Conservation (phyloP, 306 rosid genomes). For the Quercus dentata region DNA sequence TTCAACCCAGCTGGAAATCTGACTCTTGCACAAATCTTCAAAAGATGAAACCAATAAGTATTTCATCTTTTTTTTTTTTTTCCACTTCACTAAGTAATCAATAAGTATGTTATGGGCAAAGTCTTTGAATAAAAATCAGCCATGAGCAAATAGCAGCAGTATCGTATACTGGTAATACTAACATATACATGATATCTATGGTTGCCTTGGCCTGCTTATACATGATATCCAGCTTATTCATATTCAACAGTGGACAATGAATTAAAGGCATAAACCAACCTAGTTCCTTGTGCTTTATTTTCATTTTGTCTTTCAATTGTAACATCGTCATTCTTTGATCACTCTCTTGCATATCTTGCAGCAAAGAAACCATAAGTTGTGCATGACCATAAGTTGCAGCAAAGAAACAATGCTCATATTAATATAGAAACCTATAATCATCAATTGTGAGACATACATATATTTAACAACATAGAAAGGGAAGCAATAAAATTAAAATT, state of each 20-base stretch:
- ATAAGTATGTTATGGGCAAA: too few relatives aligned
- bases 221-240: slow-evolving; percentile 2
- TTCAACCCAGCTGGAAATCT: too few relatives aligned
- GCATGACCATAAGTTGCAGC: slow-evolving; percentile 65
- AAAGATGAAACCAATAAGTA: too few relatives aligned
- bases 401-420: slow-evolving; percentile 27
- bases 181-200: background rate
- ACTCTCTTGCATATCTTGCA: slow-evolving; percentile 67
- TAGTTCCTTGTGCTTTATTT: slow-evolving; percentile 65
- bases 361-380: slow-evolving; percentile 59
- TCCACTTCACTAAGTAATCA: too few relatives aligned
- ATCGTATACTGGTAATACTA: background rate
- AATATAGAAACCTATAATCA: background rate
- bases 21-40: too few relatives aligned
- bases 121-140: background rate
- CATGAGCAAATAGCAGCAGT: background rate
- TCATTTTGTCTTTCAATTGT: slow-evolving; percentile 78
- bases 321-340: slow-evolving; percentile 81
- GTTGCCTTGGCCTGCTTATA: background rate
- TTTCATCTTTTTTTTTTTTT: too few relatives aligned
- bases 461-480: background rate
- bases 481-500: background rate
- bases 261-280: slow-evolving; percentile 41
- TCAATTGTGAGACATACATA: background rate
- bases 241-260: background rate